Evolutionary conservation across 164 flowering plant species (phyloP), one percentile per base, ranked within the genome.

Genomic region (Stephania cephalantha): DNA sequence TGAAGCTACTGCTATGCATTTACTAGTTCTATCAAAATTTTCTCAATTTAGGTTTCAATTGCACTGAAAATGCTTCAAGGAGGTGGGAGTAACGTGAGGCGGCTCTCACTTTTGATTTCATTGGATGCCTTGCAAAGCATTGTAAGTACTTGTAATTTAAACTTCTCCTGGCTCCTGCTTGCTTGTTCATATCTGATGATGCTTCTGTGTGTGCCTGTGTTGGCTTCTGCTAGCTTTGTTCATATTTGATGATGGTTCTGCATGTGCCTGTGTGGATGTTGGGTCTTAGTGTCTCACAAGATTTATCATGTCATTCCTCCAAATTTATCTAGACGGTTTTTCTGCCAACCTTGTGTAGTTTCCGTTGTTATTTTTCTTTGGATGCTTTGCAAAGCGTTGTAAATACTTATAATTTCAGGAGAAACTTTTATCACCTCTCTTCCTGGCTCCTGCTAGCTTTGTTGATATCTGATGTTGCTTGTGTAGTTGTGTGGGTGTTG

Each of bases 31-130:
- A 46, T 61, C 18, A 64, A 70, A 76, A 18, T 18, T 63, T 65
- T 22, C 70, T 53, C 7, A 46, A 58, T 76, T 70, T 73, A 81
- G 83, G 79, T 81, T 73, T 71, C 70, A 67, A n/a, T 81, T 52
- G 72, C 83, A 76, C 61, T 81, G 77, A 73, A 68, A 71, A 75
- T 81, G 83, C 81, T 81, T 70, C 74, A 68, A 66, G 81, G 83
- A 73, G 79, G 79, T 52, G 79, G 79, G 30, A 73, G 81, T 69
- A 30, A 64, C 48, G 71, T 70, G 75, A 81, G 83, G 71, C 75
- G 18, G 68, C 72, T 73, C 48, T 73, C 71, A 73, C 79, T 81
- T 73, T 67, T 70, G 22, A 35, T 71, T 71, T 69, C 77, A 50
- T 55, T 78, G 72, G 81, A 81, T 78, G 71, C 71, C 52, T 53